A percentile compares a stretch with the other conserved stretches of the same genome.
Evolutionary conservation across 208 protist genomes (phyloP).

Genomic region (Crithidia thermophila): DNA sequence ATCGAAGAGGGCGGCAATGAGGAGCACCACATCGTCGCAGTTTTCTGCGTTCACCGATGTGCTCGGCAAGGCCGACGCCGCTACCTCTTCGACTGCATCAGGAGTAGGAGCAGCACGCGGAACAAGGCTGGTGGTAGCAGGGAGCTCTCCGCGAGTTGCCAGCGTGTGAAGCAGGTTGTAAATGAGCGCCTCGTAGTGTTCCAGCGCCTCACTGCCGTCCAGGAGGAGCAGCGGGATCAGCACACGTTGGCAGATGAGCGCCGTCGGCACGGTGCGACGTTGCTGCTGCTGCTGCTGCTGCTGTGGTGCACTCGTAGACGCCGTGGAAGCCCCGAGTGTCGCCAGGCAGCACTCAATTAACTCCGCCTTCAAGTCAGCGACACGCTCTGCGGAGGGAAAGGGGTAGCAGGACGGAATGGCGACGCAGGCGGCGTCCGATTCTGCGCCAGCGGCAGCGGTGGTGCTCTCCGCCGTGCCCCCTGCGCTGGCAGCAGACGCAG

Average conservation of each 20-base stretch:
- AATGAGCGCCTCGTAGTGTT: slow-evolving; percentile 30
- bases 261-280: slow-evolving; percentile 21
- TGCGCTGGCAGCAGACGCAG: background rate
- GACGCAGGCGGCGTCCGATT: background rate
- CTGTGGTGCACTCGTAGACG: slow-evolving; percentile 6
- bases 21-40: slow-evolving; percentile 65
- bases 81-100: background rate
- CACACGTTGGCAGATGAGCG: slow-evolving; percentile 69
- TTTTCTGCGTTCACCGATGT: slow-evolving; percentile 2
- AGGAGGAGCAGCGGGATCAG: slow-evolving; percentile 72
- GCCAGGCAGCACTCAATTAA: slow-evolving; percentile 24
- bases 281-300: background rate
- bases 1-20: slow-evolving; percentile 86
- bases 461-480: background rate
- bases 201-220: slow-evolving; percentile 33
- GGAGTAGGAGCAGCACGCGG: background rate
- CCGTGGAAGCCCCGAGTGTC: slow-evolving; percentile 4
- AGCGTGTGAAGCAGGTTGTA: slow-evolving; percentile 33
- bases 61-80: background rate
- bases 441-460: background rate
- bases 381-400: slow-evolving; percentile 8
- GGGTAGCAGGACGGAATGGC: slow-evolving; percentile 31
- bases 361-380: slow-evolving; percentile 11
- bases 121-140: background rate
- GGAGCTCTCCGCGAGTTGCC: slow-evolving; percentile 3